A percentile compares a stretch with the other conserved stretches of the same genome.
phyloP scores from a whole-genome alignment of 2,329 filamentous ascomycete species.

The Fusarium sambucinum region DNA sequence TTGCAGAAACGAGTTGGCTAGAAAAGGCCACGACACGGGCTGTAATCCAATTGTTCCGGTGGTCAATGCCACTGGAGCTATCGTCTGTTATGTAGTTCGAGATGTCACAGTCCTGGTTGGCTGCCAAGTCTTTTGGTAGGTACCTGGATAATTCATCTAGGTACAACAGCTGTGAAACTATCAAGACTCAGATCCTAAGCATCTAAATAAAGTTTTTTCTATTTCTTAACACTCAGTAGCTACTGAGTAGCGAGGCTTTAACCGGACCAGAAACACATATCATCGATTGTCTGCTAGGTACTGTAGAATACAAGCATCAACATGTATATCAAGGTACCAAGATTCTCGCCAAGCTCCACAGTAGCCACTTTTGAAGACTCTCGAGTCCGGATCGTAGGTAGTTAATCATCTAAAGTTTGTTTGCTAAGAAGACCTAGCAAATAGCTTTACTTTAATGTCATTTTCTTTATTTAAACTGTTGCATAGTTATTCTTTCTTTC shows the following conservation, averaged over 20 bases:
- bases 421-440: conserved; percentile 5
- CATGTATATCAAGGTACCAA: neutral
- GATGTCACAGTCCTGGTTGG: neutral
- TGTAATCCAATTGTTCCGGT: neutral
- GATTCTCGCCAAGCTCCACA: conserved; percentile 1
- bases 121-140: neutral
- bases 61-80: neutral
- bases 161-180: neutral
- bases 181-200: neutral
- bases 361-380: conserved; percentile 11
- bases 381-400: neutral
- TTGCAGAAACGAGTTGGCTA: neutral
- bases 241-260: neutral
- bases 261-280: neutral
- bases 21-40: neutral
- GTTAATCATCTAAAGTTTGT: neutral
- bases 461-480: neutral
- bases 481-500: neutral
- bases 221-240: neutral
- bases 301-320: conserved; percentile 12
- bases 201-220: neutral
- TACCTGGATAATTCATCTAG: neutral
- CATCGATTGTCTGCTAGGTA: neutral
- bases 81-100: neutral
- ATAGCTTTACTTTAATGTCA: conserved; percentile 1